A percentile compares a stretch with the other conserved stretches of the same genome.
Conservation (phyloP, 768 basidiomycete species). For the Mycena leptocephala region DNA sequence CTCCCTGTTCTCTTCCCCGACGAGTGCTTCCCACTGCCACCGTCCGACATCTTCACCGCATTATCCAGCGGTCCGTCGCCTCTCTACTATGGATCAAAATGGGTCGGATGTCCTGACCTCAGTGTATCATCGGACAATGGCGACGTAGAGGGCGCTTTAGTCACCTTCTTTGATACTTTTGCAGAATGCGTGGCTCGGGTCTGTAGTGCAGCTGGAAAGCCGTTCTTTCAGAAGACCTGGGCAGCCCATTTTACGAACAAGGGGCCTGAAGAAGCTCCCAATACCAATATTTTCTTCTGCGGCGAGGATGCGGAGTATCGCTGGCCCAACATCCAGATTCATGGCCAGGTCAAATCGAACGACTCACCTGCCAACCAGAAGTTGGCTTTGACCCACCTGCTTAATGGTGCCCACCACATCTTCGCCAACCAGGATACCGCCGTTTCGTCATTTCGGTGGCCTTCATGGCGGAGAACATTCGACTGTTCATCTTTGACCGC, state of each 20-base stretch:
- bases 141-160: not conserved
- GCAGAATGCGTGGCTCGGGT: not conserved
- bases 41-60: not conserved
- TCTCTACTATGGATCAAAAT: not conserved
- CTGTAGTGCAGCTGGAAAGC: not conserved
- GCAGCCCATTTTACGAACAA: not conserved
- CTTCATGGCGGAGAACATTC: not conserved
- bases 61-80: not conserved
- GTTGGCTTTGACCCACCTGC: no score
- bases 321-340: no score
- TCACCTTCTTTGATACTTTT: not conserved
- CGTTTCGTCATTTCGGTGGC: slow-evolving; percentile 12
- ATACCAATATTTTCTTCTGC: not conserved
- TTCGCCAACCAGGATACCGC: slow-evolving; percentile 8
- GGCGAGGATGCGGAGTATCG: not conserved
- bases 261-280: not conserved
- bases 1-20: slow-evolving; percentile 7
- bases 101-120: slow-evolving; percentile 18
- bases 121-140: not conserved
- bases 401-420: slow-evolving; percentile 8
- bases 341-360: slow-evolving; percentile 13
- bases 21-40: slow-evolving; percentile 7
- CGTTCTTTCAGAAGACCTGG: not conserved
- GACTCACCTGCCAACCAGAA: no score
- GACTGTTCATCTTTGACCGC: slow-evolving; percentile 7